Evolutionary conservation across 148 eudicot species (phyloP).

Genomic region (Fagopyrum homotropicum): DNA sequence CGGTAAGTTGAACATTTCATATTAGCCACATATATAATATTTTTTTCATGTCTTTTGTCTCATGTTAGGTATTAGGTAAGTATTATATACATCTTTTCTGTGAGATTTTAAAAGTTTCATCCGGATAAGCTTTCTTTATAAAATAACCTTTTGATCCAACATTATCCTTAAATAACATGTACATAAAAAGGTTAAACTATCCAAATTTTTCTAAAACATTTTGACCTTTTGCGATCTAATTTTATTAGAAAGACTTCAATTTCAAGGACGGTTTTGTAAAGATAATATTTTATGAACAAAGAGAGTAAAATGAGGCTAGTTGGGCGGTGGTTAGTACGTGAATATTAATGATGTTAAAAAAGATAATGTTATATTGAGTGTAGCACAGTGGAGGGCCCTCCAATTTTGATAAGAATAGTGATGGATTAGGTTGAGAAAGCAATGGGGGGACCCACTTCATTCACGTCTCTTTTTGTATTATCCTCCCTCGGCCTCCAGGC

Average conservation of each 20-base stretch:
- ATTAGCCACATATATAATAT: constrained; percentile 4
- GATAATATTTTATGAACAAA: not conserved
- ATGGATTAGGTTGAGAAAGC: too few species aligned
- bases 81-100: not conserved
- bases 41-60: not conserved
- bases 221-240: too few species aligned
- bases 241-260: too few species aligned
- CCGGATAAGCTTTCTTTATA: too few species aligned
- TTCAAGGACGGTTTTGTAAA: too few species aligned
- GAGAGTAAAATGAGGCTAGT: not conserved
- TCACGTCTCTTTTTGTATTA: constrained; percentile 6
- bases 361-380: not conserved
- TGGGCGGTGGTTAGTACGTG: not conserved
- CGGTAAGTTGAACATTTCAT: not conserved
- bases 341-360: not conserved
- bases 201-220: too few species aligned
- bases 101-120: too few species aligned
- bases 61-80: not conserved
- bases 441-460: not conserved
- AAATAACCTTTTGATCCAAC: too few species aligned
- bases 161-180: too few species aligned
- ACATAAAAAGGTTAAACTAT: too few species aligned
- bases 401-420: not conserved
- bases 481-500: not conserved
- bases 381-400: not conserved